Conservation (phyloP, 495 filamentous ascomycete genomes). For the Aspergillus nidulans region DNA sequence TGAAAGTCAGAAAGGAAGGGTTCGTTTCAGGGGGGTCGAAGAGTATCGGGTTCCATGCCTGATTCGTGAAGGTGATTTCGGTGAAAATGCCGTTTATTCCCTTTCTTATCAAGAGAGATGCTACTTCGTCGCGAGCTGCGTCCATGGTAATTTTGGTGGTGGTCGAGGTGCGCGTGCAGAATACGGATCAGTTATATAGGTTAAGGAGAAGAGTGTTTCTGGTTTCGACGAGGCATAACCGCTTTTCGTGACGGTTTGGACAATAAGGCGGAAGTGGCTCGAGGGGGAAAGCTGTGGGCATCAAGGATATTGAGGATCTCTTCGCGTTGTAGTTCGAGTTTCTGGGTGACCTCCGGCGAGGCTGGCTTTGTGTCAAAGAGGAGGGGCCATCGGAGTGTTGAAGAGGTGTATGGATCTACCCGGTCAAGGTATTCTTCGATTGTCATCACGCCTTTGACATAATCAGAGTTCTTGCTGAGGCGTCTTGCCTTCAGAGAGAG, state of each 20-base stretch:
- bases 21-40: slow-evolving; percentile 20
- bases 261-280: background rate
- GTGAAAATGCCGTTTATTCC: background rate
- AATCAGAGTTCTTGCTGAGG: background rate
- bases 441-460: background rate
- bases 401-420: background rate
- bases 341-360: background rate
- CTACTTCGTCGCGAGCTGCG: background rate
- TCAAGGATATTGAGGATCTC: background rate
- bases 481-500: background rate
- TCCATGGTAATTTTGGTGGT: background rate
- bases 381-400: background rate
- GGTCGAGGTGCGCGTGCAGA: background rate
- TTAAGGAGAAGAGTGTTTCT: background rate
- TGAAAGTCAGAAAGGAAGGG: slow-evolving; percentile 14
- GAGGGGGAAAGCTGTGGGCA: background rate
- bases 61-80: background rate
- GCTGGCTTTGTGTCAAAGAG: background rate
- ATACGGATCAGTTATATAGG: background rate
- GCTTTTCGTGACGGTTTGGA: background rate
- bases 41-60: slow-evolving; percentile 1
- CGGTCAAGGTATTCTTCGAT: background rate
- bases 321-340: background rate
- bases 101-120: background rate
- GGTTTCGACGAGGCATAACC: background rate